Conservation (phyloP, 2,329 filamentous ascomycete species). For the Sclerotinia trifoliorum region DNA sequence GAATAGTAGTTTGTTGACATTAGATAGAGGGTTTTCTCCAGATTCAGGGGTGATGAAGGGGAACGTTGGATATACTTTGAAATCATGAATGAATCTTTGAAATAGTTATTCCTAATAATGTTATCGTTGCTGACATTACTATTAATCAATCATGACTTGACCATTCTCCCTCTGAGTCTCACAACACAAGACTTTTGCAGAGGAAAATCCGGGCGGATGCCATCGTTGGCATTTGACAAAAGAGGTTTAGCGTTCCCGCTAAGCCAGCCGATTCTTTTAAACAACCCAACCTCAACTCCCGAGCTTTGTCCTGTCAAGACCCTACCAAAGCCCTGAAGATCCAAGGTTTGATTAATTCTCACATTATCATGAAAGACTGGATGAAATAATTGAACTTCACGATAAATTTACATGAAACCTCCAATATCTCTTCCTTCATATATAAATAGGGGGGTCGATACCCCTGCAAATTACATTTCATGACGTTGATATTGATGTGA, state of each 20-base stretch:
- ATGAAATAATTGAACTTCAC: neutral
- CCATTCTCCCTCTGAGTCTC: conserved; percentile 1
- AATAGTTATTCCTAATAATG: neutral
- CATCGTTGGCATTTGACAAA: conserved; percentile 19
- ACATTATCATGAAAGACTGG: neutral
- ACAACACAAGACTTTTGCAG: conserved; percentile 16
- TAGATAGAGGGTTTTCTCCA: neutral
- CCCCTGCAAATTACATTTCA: neutral
- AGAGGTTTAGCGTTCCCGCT: conserved; percentile 19
- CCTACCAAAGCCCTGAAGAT: conserved; percentile 8
- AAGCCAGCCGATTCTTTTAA: conserved; percentile 19
- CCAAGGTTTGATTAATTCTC: neutral
- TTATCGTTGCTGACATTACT: conserved; percentile 1
- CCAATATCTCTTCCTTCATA: neutral
- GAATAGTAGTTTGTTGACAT: conserved; percentile 8
- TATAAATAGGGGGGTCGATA: conserved; percentile 2
- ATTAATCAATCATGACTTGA: neutral
- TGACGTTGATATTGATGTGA: neutral
- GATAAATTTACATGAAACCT: neutral
- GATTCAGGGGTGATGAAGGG: conserved; percentile 20
- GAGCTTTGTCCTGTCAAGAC: conserved; percentile 12
- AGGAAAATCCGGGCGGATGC: conserved; percentile 18
- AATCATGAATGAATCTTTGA: too few species aligned
- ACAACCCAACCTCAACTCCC: conserved; percentile 17
- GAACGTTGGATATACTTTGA: neutral